Evolutionary conservation across 139 green algal genomes (phyloP).

Genomic region (Yamagishiella unicocca): DNA sequence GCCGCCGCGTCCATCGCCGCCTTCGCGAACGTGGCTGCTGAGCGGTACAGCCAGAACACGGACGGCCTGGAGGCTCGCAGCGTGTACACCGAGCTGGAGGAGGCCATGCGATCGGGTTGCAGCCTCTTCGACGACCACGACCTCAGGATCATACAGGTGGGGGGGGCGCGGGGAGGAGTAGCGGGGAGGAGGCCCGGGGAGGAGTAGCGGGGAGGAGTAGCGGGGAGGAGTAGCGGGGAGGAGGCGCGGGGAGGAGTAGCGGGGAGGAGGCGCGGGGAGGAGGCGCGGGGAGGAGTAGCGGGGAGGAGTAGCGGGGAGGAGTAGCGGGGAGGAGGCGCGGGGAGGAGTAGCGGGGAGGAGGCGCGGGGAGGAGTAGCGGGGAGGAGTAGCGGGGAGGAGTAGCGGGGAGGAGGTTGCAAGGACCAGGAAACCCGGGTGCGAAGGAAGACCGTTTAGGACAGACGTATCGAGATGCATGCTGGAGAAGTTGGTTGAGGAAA

Average conservation of each 20-base stretch:
- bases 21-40: not conserved
- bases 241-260: not conserved
- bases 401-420: too few species aligned
- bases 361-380: too few species aligned
- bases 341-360: too few species aligned
- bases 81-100: conserved; percentile 42
- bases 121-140: conserved; percentile 51
- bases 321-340: too few species aligned
- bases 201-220: not conserved
- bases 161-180: not conserved
- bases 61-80: not conserved
- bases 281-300: not conserved
- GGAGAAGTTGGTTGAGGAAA: too few species aligned
- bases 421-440: too few species aligned
- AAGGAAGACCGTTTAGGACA: too few species aligned
- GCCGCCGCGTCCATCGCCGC: not conserved
- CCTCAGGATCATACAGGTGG: conserved; percentile 35
- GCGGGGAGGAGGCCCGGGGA: not conserved
- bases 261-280: not conserved
- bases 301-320: too few species aligned
- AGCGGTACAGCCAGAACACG: conserved; percentile 4
- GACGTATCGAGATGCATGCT: too few species aligned
- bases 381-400: too few species aligned
- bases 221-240: not conserved
- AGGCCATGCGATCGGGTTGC: conserved; percentile 22